Base-by-base conservation (phyloP, 1,139 yeast species). In the Candida frijolesensis region DNA sequence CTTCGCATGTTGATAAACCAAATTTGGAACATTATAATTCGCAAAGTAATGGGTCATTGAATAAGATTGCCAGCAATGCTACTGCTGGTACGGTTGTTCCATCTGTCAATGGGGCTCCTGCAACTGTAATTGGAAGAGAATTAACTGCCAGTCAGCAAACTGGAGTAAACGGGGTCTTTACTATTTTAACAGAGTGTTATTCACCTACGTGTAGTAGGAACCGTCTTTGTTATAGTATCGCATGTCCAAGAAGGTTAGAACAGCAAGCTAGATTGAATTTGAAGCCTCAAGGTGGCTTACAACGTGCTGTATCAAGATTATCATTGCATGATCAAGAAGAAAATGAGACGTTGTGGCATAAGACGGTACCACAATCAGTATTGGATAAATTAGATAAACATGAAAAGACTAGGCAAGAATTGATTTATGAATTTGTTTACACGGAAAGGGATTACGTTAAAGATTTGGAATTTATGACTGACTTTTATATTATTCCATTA, bases 381-480 rank as follows among this genome's bases (percentile, higher is more conserved):
- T 82, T 94, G 62, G 96, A 89, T 53, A 78, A 84, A 48, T 80
- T 94, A 51, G 90, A 89, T 53, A 94, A 90, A 58, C 82, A 76
- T 51, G 99, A 94, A 66, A 87, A 89, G 65, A 91, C 90, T 74
- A 82, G 98, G 58, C 99, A 94, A 67, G 99, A 94, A 64, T 86
- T 94, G 57, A 94, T 94, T 50, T 94, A 91, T 70, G 99, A 94
- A 68, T 88, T 94, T 37, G 89, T 90, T 48, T 88, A 89, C 60
- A 94, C 98, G 2, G 99, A 94, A 70, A 82, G 97, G 54, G 96
- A 95, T 57, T 94, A 92, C 67, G 96, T 94, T 51, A 92, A 91
- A 69, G 97, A 95, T 62, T 76, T 94, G 63, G 99, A 94, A 67
- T 89, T 92, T 60, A 78, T 95, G 65, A 84, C 97, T 44, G 98